A percentile compares a stretch with the other conserved stretches of the same genome.
These are phyloP conservation scores for Saccharomycopsis babjevae DNA, from an alignment of 805 yeast species.

Conservation along the genomic window DNA sequence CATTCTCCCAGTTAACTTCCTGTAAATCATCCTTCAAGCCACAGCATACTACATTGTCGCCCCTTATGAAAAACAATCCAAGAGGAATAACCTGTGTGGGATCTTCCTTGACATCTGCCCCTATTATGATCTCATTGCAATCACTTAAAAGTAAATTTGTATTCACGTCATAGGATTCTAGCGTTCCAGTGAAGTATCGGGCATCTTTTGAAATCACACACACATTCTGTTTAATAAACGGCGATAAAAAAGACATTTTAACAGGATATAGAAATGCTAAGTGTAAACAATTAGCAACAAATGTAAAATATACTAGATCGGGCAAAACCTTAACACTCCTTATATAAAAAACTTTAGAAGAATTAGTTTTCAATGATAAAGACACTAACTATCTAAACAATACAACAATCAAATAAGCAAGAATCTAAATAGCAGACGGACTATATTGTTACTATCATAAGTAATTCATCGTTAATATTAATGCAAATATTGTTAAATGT, in stretches of 20 bases:
- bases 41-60: constrained; percentile 35
- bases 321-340: neutral
- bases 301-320: no score
- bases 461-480: no score
- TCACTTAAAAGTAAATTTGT: constrained; percentile 32
- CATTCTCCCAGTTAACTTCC: constrained; percentile 29
- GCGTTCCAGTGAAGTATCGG: constrained; percentile 22
- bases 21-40: constrained; percentile 31
- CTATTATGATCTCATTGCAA: constrained; percentile 30
- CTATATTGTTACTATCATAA: no score
- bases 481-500: no score
- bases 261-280: no score
- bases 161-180: constrained; percentile 31
- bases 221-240: constrained; percentile 20
- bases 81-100: constrained; percentile 27
- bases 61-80: constrained; percentile 36
- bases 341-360: no score
- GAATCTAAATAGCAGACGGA: no score
- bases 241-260: constrained; percentile 13
- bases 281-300: no score
- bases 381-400: no score
- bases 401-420: no score
- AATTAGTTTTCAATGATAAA: no score
- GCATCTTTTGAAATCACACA: constrained; percentile 28
- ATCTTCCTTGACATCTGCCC: constrained; percentile 21